Evolutionary conservation across 2,329 filamentous ascomycete genomes (phyloP), one percentile per base, ranked within the genome.

Genomic region (Rugonectria rugulosa): DNA sequence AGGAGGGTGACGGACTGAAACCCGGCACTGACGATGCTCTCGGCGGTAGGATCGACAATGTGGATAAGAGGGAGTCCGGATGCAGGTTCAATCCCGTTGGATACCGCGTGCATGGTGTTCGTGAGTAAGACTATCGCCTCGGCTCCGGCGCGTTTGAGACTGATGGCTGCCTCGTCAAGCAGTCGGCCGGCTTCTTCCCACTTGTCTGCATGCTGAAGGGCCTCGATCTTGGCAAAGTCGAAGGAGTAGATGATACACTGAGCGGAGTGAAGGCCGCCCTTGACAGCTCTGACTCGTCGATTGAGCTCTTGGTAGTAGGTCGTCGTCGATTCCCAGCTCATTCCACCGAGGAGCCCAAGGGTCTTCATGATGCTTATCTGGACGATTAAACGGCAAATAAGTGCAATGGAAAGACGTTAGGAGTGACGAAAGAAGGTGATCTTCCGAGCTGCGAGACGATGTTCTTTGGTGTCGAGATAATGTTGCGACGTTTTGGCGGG

Each of bases 241-340:
- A 68, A 66, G 0, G 65, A 69, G n/a, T 56, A 49, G 3, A 69
- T 24, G 15, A 69, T 34, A 38, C 60, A 67, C 0, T 53, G 38
- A 0, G 65, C 60, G 0, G 67, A 68, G 41, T 69, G 65, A 3
- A 67, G 34, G 1, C 64, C 64, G 15, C 65, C 64, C 7, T 56
- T 51, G 4, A 61, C 36, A 4, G 63, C 19, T 3, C 63, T 60
- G 2, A 68, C 63, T 2, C 61, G 61, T 6, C 63, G 56, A 15
- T 68, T 68, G 43, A 69, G 67, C 9, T 64, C 59, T 27, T 64
- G 61, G 36, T 69, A 69, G 50, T 69, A 69, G 0, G 58, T 64
- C 0, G 59, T 57, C 2, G 65, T 69, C 0, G 67, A 67, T 10
- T 68, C 63, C 61, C 61, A 68, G 40, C 61, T 69, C 65, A 67